phyloP scores from a whole-genome alignment of 2,329 filamentous ascomycete genomes.

The Botryotinia narcissicola region DNA sequence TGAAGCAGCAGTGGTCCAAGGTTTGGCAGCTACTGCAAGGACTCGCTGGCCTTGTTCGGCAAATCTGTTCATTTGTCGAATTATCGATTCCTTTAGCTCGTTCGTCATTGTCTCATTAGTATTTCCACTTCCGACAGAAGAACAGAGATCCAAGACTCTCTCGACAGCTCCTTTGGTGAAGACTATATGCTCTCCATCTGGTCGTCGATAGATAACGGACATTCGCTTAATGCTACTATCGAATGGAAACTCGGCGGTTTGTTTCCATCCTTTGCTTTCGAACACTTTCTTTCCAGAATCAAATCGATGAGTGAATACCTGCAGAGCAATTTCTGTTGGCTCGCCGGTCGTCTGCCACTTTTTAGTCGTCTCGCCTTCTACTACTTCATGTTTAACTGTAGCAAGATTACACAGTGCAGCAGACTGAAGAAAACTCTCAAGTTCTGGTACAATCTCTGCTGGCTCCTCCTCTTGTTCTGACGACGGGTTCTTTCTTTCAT shows the following conservation, averaged over 20 bases:
- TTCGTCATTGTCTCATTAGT: constrained; percentile 49
- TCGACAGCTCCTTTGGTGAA: constrained; percentile 71
- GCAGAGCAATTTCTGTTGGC: constrained; percentile 71
- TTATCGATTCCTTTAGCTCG: constrained; percentile 53
- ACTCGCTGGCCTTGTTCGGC: constrained; percentile 67
- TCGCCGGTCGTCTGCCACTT: constrained; percentile 65
- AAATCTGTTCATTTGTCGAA: constrained; percentile 67
- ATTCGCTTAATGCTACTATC: constrained; percentile 75
- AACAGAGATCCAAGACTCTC: constrained; percentile 63
- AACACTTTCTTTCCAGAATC: constrained; percentile 51
- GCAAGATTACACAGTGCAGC: constrained; percentile 60
- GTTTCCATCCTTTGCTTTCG: constrained; percentile 51
- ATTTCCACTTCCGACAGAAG: constrained; percentile 45
- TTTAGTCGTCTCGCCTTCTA: constrained; percentile 52
- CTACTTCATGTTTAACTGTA: constrained; percentile 63
- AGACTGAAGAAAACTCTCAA: constrained; percentile 59
- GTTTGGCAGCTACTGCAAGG: constrained; percentile 58
- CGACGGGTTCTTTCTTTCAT: constrained; percentile 33
- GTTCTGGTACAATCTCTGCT: constrained; percentile 41
- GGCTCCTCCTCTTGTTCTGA: constrained; percentile 26
- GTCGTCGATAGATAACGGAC: constrained; percentile 63
- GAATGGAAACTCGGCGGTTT: constrained; percentile 68
- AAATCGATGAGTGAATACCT: constrained; percentile 70
- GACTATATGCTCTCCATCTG: constrained; percentile 43
- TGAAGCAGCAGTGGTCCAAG: constrained; percentile 32